Conservation (phyloP, 2,329 filamentous ascomycete species). For the Zymoseptoria pseudotritici region DNA sequence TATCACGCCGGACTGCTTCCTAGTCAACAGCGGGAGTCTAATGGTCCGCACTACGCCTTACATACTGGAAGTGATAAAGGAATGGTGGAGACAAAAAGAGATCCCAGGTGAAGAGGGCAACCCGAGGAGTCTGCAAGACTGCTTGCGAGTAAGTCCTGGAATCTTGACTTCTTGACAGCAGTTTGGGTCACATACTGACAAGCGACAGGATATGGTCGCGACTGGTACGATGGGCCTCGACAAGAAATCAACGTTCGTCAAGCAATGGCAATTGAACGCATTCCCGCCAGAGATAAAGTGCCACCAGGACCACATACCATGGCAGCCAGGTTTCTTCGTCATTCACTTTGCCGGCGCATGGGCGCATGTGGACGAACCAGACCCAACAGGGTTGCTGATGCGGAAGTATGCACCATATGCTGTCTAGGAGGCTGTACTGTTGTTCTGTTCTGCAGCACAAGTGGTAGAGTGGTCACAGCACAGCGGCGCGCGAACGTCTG, state of each 20-base stretch:
- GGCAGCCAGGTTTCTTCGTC: slow-evolving; percentile 30
- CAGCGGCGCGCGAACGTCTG: neutral
- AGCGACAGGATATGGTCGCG: slow-evolving; percentile 22
- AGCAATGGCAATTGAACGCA: slow-evolving; percentile 33
- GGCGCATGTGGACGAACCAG: slow-evolving; percentile 34
- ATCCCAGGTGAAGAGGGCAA: slow-evolving; percentile 15
- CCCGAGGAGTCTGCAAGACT: slow-evolving; percentile 32
- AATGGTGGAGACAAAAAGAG: slow-evolving; percentile 15
- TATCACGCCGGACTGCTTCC: slow-evolving; percentile 32
- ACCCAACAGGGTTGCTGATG: slow-evolving; percentile 34
- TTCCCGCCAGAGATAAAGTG: slow-evolving; percentile 34
- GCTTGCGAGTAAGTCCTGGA: slow-evolving; percentile 15
- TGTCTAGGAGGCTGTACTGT: neutral
- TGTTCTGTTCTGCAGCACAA: neutral
- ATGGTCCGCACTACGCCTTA: slow-evolving; percentile 28
- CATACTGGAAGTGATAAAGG: slow-evolving; percentile 29
- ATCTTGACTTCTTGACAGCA: neutral
- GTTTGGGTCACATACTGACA: neutral
- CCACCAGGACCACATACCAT: slow-evolving; percentile 26
- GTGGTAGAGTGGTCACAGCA: neutral
- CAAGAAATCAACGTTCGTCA: slow-evolving; percentile 16
- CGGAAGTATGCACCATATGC: slow-evolving; percentile 24
- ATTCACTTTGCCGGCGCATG: slow-evolving; percentile 37
- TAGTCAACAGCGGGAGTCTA: slow-evolving; percentile 34
- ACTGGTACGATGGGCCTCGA: neutral